These are phyloP conservation scores for Trichoderma asperelloides DNA, from an alignment of 495 filamentous ascomycete genomes.

Conservation along the genomic window DNA sequence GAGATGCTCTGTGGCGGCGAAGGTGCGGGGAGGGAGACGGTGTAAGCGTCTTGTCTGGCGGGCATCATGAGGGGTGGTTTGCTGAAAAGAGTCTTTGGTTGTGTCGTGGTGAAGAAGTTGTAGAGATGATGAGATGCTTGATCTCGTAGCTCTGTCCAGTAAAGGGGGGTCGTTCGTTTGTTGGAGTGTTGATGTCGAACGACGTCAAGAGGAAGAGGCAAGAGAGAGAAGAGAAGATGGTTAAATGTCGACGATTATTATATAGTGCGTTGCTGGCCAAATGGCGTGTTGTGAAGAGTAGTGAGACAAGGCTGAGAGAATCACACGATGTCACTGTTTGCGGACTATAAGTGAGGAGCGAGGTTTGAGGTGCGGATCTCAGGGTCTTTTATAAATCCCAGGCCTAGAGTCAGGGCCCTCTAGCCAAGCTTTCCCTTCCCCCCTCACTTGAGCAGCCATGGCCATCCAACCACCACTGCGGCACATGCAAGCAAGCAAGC, in stretches of 20 bases:
- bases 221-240: too few species aligned
- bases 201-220: too few species aligned
- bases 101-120: neutral
- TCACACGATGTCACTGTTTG: neutral
- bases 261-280: too few species aligned
- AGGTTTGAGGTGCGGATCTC: neutral
- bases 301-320: neutral
- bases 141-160: too few species aligned
- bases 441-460: neutral
- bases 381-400: constrained; percentile 5
- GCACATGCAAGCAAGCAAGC: too few species aligned
- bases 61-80: constrained; percentile 24
- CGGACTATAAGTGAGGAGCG: neutral
- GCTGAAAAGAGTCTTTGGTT: neutral
- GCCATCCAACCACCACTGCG: too few species aligned
- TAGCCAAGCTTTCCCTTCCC: neutral
- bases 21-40: constrained; percentile 24
- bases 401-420: neutral
- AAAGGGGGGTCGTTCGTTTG: too few species aligned
- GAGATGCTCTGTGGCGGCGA: constrained; percentile 35
- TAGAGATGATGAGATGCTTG: neutral
- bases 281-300: neutral
- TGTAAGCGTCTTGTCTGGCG: constrained; percentile 19
- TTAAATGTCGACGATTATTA: too few species aligned
- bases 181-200: too few species aligned